Conservation (phyloP, 2,329 filamentous ascomycete genomes). For the Epichloe scottii region DNA sequence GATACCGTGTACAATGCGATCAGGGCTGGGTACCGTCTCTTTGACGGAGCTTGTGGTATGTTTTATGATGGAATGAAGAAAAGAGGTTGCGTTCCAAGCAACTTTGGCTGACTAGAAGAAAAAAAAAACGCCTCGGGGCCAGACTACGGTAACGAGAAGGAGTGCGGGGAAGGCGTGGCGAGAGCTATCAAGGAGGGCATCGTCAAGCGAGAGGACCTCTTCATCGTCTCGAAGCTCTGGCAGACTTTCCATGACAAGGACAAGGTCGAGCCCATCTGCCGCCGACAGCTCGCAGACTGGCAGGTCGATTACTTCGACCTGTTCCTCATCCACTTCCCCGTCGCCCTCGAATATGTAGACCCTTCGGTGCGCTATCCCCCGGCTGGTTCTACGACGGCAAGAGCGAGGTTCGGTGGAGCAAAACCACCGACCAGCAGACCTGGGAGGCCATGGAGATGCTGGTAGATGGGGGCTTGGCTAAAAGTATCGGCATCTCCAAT, state of each 20-base stretch:
- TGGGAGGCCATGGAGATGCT: constrained; percentile 71
- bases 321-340: constrained; percentile 81
- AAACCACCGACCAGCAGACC: constrained; percentile 66
- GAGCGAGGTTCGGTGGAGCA: constrained; percentile 48
- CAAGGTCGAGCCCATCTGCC: constrained; percentile 61
- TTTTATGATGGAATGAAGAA: neutral
- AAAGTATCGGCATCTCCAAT: constrained; percentile 71
- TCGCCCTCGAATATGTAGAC: constrained; percentile 75
- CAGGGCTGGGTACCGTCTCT: constrained; percentile 48
- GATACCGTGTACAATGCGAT: constrained; percentile 68
- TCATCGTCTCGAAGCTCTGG: constrained; percentile 90
- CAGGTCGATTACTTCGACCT: constrained; percentile 83
- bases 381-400: constrained; percentile 59
- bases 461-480: constrained; percentile 54
- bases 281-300: constrained; percentile 71
- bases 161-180: constrained; percentile 63
- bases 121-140: neutral
- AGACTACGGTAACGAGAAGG: constrained; percentile 74
- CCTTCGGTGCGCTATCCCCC: constrained; percentile 68
- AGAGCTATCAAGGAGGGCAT: constrained; percentile 71
- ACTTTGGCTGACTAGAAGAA: neutral
- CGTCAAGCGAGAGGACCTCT: constrained; percentile 76
- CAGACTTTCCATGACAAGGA: constrained; percentile 80
- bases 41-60: constrained; percentile 40
- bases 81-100: neutral